Conservation (phyloP, 441 rosid species). For the Cnidoscolus chayamansa region DNA sequence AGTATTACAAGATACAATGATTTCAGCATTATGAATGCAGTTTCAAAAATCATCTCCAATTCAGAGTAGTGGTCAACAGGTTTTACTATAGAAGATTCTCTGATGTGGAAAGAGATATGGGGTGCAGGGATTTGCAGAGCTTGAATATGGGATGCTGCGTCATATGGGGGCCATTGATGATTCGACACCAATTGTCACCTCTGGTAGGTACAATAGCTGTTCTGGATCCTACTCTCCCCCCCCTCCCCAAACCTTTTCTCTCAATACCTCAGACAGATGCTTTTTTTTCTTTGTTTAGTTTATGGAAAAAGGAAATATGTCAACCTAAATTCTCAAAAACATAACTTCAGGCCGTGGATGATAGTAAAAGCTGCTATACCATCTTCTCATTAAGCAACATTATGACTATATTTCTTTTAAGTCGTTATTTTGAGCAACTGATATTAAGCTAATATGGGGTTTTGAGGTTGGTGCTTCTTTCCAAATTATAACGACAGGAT, state of each 20-base stretch:
- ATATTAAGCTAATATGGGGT: neutral
- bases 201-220: conserved; percentile 39
- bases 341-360: neutral
- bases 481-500: too few relatives aligned
- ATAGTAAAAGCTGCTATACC: neutral
- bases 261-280: too few relatives aligned
- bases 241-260: neutral
- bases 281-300: neutral
- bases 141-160: conserved; percentile 86
- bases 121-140: conserved; percentile 86
- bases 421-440: neutral
- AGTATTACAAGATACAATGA: neutral
- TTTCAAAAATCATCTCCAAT: neutral
- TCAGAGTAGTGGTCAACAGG: conserved; percentile 1
- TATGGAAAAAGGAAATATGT: neutral
- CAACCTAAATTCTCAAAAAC: neutral
- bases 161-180: conserved; percentile 93
- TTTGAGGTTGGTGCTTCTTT: neutral
- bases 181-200: conserved; percentile 69
- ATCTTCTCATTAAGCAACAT: neutral
- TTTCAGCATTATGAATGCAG: too few relatives aligned
- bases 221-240: neutral
- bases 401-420: neutral
- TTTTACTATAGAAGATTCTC: conserved; percentile 14
- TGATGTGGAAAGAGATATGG: conserved; percentile 19